These are phyloP conservation scores for Lotus japonicus DNA, from an alignment of 306 rosid species.

Conservation along the genomic window DNA sequence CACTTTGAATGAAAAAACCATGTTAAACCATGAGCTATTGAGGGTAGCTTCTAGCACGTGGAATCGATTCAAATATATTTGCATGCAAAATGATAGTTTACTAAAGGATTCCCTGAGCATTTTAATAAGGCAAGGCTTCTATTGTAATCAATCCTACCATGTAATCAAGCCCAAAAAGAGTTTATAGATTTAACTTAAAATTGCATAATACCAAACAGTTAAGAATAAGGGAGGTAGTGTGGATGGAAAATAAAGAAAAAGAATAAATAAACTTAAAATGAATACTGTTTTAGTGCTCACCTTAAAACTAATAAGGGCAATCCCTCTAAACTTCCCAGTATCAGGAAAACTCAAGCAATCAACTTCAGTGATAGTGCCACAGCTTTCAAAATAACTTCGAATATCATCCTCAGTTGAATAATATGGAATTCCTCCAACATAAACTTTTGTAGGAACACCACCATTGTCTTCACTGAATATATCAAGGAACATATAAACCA, in stretches of 20 bases:
- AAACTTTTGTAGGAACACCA: slow-evolving; percentile 55
- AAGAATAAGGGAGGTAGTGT: background rate
- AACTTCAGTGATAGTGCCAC: slow-evolving; percentile 81
- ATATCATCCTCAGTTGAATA: slow-evolving; percentile 93
- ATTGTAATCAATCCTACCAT: background rate
- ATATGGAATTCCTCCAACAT: slow-evolving; percentile 93
- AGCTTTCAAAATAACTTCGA: slow-evolving; percentile 74
- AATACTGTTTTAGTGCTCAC: slow-evolving; percentile 29
- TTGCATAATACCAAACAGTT: background rate
- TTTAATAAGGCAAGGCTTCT: background rate
- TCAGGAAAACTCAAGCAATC: slow-evolving; percentile 93
- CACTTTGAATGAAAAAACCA: too few relatives aligned
- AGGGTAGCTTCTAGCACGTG: too few relatives aligned
- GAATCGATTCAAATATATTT: too few relatives aligned
- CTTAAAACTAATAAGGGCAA: slow-evolving; percentile 82
- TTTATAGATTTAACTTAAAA: background rate
- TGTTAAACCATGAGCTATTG: too few relatives aligned
- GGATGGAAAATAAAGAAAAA: background rate
- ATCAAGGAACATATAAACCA: slow-evolving; percentile 9
- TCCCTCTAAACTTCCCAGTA: slow-evolving; percentile 90
- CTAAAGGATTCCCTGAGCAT: background rate
- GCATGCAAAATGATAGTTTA: background rate
- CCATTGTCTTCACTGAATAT: slow-evolving; percentile 40
- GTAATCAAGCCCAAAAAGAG: background rate
- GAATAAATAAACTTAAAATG: background rate